A percentile compares a stretch with the other conserved stretches of the same genome.
Evolutionary conservation across 2,329 filamentous ascomycete genomes (phyloP).

Genomic region (Rutstroemia sp.): DNA sequence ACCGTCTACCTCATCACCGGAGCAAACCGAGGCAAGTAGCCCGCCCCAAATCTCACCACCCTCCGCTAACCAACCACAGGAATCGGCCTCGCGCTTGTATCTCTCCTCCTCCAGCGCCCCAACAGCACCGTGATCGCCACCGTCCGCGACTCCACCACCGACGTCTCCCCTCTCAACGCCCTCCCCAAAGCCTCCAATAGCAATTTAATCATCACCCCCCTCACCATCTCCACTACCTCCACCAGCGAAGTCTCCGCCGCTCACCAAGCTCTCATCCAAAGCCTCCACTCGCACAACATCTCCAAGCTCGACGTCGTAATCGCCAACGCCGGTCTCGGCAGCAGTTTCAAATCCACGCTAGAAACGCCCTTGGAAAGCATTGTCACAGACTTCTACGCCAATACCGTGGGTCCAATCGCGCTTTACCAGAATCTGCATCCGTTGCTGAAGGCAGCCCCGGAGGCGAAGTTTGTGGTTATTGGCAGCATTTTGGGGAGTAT

Average conservation of each 20-base stretch:
- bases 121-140: slow-evolving; percentile 35
- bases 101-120: slow-evolving; percentile 31
- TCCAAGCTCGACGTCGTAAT: slow-evolving; percentile 41
- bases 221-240: slow-evolving; percentile 5
- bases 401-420: slow-evolving; percentile 35
- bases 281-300: slow-evolving; percentile 28
- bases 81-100: slow-evolving; percentile 30
- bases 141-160: slow-evolving; percentile 27
- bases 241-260: neutral
- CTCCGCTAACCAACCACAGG: slow-evolving; percentile 14
- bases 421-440: slow-evolving; percentile 38
- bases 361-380: slow-evolving; percentile 32
- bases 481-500: slow-evolving; percentile 26
- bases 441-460: slow-evolving; percentile 30
- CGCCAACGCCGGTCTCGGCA: slow-evolving; percentile 41
- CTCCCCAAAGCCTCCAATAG: slow-evolving; percentile 22
- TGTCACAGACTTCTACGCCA: slow-evolving; percentile 33
- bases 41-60: neutral
- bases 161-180: slow-evolving; percentile 22
- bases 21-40: slow-evolving; percentile 20
- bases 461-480: slow-evolving; percentile 34
- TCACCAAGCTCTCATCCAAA: neutral
- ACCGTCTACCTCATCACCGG: slow-evolving; percentile 24
- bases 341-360: slow-evolving; percentile 26
- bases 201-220: slow-evolving; percentile 32